Conservation (phyloP, 1,284 basidiomycete species). For the Apiotrichum domesticum region DNA sequence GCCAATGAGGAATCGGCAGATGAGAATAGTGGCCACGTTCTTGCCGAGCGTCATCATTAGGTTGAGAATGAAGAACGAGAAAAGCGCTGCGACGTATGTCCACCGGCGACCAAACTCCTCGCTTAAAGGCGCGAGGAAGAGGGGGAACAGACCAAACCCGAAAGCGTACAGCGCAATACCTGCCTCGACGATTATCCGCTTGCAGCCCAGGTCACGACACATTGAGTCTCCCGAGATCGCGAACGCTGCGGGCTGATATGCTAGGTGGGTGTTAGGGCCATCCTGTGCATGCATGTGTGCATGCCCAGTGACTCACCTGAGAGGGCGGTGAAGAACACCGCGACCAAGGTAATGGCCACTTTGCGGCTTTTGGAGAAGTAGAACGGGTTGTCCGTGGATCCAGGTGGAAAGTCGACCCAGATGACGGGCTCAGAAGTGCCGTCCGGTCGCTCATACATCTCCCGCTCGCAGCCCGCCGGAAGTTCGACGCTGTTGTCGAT, state of each 20-base stretch:
- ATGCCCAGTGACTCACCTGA: slow-evolving; percentile 46
- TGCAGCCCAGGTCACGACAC: slow-evolving; percentile 60
- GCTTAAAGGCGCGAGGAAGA: slow-evolving; percentile 65
- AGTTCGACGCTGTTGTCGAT: background rate
- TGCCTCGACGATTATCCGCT: slow-evolving; percentile 56
- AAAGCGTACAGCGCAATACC: slow-evolving; percentile 57
- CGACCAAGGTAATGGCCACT: slow-evolving; percentile 57
- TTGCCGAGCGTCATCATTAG: slow-evolving; percentile 58
- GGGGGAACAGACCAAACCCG: slow-evolving; percentile 64
- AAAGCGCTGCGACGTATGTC: slow-evolving; percentile 58
- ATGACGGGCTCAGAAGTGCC: slow-evolving; percentile 23
- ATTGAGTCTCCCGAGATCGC: slow-evolving; percentile 57
- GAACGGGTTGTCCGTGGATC: slow-evolving; percentile 55
- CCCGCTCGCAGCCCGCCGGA: slow-evolving; percentile 11
- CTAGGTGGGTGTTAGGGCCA: slow-evolving; percentile 34
- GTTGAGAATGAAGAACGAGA: slow-evolving; percentile 58
- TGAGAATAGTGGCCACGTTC: slow-evolving; percentile 63
- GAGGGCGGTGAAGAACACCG: slow-evolving; percentile 56
- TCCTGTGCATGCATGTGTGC: background rate
- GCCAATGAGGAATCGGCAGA: slow-evolving; percentile 60
- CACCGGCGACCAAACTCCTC: slow-evolving; percentile 71
- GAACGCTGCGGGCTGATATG: slow-evolving; percentile 56
- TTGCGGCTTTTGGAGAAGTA: slow-evolving; percentile 54
- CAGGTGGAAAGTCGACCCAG: slow-evolving; percentile 57
- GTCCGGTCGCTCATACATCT: background rate